Evolutionary conservation across 2,329 filamentous ascomycete species (phyloP).

Genomic region (Fusarium sp.): DNA sequence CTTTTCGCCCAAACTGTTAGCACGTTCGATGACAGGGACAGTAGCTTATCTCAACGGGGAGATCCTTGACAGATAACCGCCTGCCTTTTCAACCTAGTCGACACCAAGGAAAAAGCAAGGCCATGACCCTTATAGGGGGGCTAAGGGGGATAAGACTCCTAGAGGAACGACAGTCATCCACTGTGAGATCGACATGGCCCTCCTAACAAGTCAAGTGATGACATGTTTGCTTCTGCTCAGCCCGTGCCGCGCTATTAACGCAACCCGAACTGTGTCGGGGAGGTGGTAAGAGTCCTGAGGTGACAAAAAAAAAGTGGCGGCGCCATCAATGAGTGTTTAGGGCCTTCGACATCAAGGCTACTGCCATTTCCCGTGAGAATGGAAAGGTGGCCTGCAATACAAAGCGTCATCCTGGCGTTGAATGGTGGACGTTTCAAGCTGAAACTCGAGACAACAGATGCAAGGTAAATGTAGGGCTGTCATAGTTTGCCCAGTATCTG

Average conservation of each 20-base stretch:
- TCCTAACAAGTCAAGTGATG: not conserved
- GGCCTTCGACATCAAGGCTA: slow-evolving; percentile 21
- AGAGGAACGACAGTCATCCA: not conserved
- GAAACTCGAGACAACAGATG: slow-evolving; percentile 18
- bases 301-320: slow-evolving; percentile 22
- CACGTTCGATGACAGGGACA: not conserved
- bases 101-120: slow-evolving; percentile 14
- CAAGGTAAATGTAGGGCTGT: slow-evolving; percentile 1
- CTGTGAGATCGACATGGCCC: not conserved
- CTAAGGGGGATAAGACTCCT: not conserved
- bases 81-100: not conserved
- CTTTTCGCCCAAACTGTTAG: not conserved
- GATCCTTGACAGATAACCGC: not conserved
- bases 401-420: not conserved
- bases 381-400: not conserved
- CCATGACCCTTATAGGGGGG: not conserved
- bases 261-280: not conserved
- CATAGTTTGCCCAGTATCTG: slow-evolving; percentile 4
- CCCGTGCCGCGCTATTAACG: not conserved
- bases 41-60: not conserved
- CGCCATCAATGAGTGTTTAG: slow-evolving; percentile 20
- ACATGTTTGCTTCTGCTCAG: slow-evolving; percentile 17
- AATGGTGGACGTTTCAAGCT: not conserved
- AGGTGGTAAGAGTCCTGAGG: not conserved
- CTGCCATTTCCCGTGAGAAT: slow-evolving; percentile 12